Evolutionary conservation across 192 early-diverging fungal species (phyloP).

Genomic region (Pilobolus umbonatus): DNA sequence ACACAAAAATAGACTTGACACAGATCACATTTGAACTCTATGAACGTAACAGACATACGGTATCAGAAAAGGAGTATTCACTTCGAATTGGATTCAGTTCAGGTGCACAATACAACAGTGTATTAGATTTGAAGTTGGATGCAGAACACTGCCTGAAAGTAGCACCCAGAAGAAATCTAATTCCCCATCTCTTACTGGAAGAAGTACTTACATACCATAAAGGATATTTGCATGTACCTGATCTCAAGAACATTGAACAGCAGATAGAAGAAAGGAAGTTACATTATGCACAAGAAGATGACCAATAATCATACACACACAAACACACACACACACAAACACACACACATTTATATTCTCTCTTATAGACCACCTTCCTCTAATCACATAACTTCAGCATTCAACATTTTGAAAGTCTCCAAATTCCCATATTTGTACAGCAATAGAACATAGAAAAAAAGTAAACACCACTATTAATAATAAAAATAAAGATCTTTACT

Average conservation of each 20-base stretch:
- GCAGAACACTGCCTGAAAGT: conserved; percentile 79
- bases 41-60: conserved; percentile 62
- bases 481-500: neutral
- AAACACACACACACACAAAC: neutral
- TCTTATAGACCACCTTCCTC: too few species aligned
- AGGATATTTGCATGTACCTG: conserved; percentile 45
- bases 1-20: conserved; percentile 65
- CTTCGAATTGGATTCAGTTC: conserved; percentile 87
- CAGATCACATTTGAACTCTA: conserved; percentile 98
- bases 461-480: neutral
- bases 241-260: conserved; percentile 26
- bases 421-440: too few species aligned
- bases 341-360: too few species aligned
- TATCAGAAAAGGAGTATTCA: conserved; percentile 73
- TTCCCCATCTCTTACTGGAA: conserved; percentile 77
- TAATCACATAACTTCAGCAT: too few species aligned
- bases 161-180: conserved; percentile 80
- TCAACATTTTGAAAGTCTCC: too few species aligned
- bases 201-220: conserved; percentile 59
- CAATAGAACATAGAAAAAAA: neutral
- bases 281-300: conserved; percentile 34
- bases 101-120: conserved; percentile 87
- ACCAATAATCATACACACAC: conserved; percentile 11
- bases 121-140: conserved; percentile 85
- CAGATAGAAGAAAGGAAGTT: conserved; percentile 33